Conservation (phyloP, 768 basidiomycete species). For the Pleurotus cornucopiae region DNA sequence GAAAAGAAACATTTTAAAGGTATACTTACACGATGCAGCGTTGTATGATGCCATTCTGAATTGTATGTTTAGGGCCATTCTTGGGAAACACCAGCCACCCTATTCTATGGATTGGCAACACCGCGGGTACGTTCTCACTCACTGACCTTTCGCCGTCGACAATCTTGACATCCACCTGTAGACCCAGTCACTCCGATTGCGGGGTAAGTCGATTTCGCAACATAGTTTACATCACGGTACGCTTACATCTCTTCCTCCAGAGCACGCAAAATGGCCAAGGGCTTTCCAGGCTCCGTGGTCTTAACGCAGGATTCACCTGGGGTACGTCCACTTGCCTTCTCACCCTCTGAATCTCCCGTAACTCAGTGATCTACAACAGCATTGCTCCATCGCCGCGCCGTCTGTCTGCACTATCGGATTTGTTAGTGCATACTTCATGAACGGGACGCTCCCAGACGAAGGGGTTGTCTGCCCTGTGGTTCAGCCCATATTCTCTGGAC, state of each 20-base stretch:
- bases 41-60: too few relatives aligned
- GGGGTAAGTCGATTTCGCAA: not conserved
- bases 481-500: conserved; percentile 19
- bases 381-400: conserved; percentile 16
- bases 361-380: conserved; percentile 6
- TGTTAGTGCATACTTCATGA: conserved; percentile 34
- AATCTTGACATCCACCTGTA: not conserved
- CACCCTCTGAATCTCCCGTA: too few relatives aligned
- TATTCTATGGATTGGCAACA: conserved; percentile 35
- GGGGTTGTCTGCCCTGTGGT: conserved; percentile 34
- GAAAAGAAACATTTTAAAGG: conserved; percentile 18
- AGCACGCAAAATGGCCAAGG: conserved; percentile 32
- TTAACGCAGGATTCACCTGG: conserved; percentile 38
- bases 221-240: not conserved
- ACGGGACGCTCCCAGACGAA: conserved; percentile 33
- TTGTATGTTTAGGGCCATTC: conserved; percentile 23
- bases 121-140: conserved; percentile 20
- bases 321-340: conserved; percentile 17
- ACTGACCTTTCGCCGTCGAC: too few relatives aligned
- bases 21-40: not conserved
- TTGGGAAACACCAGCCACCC: conserved; percentile 32
- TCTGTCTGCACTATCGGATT: conserved; percentile 21
- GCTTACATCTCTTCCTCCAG: conserved; percentile 15
- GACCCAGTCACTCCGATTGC: conserved; percentile 18
- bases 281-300: conserved; percentile 33